Percentiles rank a stretch among this genome's conserved stretches.
Conservation (phyloP, 495 filamentous ascomycete genomes). For the Neurospora sp. region DNA sequence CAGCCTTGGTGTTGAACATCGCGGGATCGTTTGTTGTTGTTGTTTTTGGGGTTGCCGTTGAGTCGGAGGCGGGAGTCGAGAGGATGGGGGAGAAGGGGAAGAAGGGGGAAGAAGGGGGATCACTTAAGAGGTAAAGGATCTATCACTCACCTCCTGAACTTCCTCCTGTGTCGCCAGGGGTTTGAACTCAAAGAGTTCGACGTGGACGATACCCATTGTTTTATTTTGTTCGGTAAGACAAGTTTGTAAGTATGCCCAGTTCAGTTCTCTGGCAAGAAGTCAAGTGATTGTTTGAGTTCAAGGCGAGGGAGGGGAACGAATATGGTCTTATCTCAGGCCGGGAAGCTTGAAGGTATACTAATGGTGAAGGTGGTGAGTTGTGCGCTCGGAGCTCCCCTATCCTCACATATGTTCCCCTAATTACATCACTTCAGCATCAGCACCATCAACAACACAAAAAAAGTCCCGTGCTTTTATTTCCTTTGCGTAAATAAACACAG, state of each 20-base stretch:
- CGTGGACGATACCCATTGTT: slow-evolving; percentile 5
- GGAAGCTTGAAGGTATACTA: background rate
- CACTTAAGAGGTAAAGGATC: no score
- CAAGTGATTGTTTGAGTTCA: background rate
- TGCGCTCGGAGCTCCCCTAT: background rate
- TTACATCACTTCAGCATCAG: background rate
- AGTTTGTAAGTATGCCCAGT: background rate
- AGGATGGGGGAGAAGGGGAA: no score
- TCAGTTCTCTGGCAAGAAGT: background rate
- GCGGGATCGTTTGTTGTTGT: no score
- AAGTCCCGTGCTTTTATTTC: background rate
- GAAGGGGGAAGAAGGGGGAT: background rate
- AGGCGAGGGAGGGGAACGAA: background rate
- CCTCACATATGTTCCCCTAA: background rate
- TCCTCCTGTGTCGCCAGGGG: slow-evolving; percentile 7
- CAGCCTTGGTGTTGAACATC: no score
- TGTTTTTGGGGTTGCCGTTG: no score
- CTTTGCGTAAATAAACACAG: background rate
- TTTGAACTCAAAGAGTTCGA: slow-evolving; percentile 3
- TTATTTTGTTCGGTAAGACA: background rate
- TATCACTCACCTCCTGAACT: slow-evolving; percentile 1
- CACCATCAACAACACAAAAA: background rate
- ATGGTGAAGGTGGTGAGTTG: background rate
- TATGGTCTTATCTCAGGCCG: background rate
- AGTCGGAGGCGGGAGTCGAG: background rate